Conservation (phyloP, 2,329 filamentous ascomycete species). For the Colletotrichum ledebouriae region DNA sequence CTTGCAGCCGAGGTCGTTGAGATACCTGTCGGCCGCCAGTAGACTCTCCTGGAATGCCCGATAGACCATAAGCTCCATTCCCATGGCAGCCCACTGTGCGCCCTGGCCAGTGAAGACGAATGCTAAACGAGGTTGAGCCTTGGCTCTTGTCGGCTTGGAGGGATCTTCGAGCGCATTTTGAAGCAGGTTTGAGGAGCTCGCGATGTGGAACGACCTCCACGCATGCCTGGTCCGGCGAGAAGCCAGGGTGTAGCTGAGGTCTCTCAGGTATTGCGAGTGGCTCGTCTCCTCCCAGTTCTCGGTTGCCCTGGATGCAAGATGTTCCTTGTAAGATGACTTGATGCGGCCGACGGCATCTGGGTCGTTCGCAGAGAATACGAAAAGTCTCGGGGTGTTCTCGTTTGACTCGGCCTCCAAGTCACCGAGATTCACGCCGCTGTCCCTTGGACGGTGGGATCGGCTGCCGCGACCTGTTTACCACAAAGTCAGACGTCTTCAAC, state of each 20-base stretch:
- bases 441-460: conserved; percentile 10
- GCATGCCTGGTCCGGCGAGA: conserved; percentile 29
- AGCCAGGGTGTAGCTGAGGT: conserved; percentile 62
- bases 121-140: conserved; percentile 30
- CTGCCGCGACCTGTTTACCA: not conserved
- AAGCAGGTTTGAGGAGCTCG: conserved; percentile 5
- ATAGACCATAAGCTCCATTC: conserved; percentile 43
- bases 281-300: conserved; percentile 14
- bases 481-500: not conserved
- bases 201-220: conserved; percentile 29
- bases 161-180: conserved; percentile 15
- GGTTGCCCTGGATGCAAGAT: conserved; percentile 14
- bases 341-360: conserved; percentile 56
- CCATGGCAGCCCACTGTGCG: conserved; percentile 47
- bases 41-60: conserved; percentile 55
- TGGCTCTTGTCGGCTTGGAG: not conserved
- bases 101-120: conserved; percentile 49
- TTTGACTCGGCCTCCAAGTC: not conserved
- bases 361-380: conserved; percentile 57
- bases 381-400: conserved; percentile 50
- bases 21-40: conserved; percentile 50
- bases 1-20: conserved; percentile 49
- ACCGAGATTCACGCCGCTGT: conserved; percentile 30
- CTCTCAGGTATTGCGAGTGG: conserved; percentile 17
- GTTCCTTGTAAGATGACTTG: conserved; percentile 49